Evolutionary conservation across 495 filamentous ascomycete genomes (phyloP).

Genomic region (Penicillium simplicissimum): DNA sequence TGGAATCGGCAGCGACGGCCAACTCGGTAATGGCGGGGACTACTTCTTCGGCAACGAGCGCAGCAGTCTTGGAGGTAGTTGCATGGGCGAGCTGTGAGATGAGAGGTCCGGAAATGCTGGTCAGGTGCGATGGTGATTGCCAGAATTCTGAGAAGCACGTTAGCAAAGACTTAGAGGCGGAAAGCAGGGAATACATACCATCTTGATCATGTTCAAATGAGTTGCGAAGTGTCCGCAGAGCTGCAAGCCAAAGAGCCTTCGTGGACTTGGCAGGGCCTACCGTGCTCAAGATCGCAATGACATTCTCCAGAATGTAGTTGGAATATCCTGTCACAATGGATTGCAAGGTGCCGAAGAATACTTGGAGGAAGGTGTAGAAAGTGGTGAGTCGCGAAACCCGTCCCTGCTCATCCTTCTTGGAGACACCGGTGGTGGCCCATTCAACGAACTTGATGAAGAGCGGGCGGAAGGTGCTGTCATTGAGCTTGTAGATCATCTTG

Average conservation of each 20-base stretch:
- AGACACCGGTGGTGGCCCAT: slow-evolving; percentile 61
- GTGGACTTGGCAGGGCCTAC: slow-evolving; percentile 50
- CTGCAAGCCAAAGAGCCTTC: slow-evolving; percentile 58
- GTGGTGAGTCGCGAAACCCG: slow-evolving; percentile 60
- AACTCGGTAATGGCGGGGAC: slow-evolving; percentile 71
- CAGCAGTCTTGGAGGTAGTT: slow-evolving; percentile 37
- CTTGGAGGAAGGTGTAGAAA: slow-evolving; percentile 75
- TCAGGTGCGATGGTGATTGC: slow-evolving; percentile 86
- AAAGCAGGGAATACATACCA: slow-evolving; percentile 37
- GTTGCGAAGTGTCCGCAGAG: slow-evolving; percentile 66
- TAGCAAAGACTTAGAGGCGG: slow-evolving; percentile 2
- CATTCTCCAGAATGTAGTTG: slow-evolving; percentile 76
- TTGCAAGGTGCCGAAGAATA: slow-evolving; percentile 83
- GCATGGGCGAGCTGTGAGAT: slow-evolving; percentile 65
- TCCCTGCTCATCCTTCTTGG: slow-evolving; percentile 60
- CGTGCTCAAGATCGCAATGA: slow-evolving; percentile 60
- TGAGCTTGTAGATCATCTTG: slow-evolving; percentile 93
- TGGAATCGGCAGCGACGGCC: slow-evolving; percentile 71
- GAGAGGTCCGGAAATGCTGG: slow-evolving; percentile 65
- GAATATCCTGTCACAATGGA: slow-evolving; percentile 92
- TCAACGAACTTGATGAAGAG: slow-evolving; percentile 81
- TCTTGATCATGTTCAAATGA: slow-evolving; percentile 81
- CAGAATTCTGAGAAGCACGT: slow-evolving; percentile 63
- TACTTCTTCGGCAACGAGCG: slow-evolving; percentile 47
- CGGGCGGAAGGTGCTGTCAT: slow-evolving; percentile 94